A percentile compares a stretch with the other conserved stretches of the same genome.
phyloP scores from a whole-genome alignment of 2,329 filamentous ascomycete genomes.

The Chaetomiaceae sp. region DNA sequence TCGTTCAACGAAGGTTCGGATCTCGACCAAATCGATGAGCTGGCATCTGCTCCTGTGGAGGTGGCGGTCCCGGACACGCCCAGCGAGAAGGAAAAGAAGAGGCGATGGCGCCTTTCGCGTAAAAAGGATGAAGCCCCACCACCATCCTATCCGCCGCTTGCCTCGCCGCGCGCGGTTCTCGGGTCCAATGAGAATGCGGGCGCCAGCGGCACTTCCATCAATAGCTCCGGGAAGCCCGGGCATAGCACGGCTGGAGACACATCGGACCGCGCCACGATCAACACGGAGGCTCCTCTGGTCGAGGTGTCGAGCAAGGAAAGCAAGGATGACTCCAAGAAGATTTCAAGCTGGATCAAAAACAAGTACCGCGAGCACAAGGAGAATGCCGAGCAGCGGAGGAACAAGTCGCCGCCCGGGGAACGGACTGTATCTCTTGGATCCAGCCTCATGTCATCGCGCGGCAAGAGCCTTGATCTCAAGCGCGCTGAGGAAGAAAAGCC shows the following conservation, averaged over 20 bases:
- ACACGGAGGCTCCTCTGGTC: constrained; percentile 36
- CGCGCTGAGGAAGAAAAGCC: constrained; percentile 37
- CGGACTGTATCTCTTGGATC: constrained; percentile 28
- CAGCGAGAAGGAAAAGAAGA: constrained; percentile 61
- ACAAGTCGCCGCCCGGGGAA: constrained; percentile 50
- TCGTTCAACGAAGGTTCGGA: constrained; percentile 79
- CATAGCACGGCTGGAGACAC: constrained; percentile 52
- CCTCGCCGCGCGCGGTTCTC: constrained; percentile 44
- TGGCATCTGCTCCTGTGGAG: constrained; percentile 21
- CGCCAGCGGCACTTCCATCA: constrained; percentile 63
- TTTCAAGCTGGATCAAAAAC: constrained; percentile 55
- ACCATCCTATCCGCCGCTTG: constrained; percentile 37
- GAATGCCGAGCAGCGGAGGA: constrained; percentile 50
- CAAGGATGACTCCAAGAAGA: constrained; percentile 47
- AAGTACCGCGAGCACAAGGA: constrained; percentile 59
- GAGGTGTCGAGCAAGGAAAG: constrained; percentile 37
- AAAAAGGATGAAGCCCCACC: constrained; percentile 54
- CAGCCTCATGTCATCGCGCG: constrained; percentile 36
- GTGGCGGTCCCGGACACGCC: constrained; percentile 16
- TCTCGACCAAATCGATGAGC: constrained; percentile 66
- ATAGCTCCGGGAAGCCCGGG: constrained; percentile 50
- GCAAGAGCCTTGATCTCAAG: constrained; percentile 47
- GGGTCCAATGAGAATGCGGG: constrained; percentile 61
- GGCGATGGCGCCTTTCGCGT: constrained; percentile 68
- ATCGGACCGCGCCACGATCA: constrained; percentile 40